phyloP scores from a whole-genome alignment of 345 rosid genomes.

The Euclidium syriacum region DNA sequence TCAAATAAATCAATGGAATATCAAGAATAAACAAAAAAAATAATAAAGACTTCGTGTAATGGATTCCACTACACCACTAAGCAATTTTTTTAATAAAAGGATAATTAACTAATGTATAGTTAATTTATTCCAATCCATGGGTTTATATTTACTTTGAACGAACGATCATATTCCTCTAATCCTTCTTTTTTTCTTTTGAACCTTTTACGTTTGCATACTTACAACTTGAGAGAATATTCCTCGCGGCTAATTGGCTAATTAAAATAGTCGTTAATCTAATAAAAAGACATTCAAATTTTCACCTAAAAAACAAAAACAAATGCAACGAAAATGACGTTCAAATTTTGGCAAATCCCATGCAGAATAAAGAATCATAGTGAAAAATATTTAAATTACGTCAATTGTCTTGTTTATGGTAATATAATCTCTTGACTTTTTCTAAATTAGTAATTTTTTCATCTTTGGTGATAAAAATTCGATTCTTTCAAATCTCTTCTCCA shows the following conservation, averaged over 20 bases:
- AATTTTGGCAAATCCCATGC: too few species aligned
- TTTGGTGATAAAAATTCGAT: slow-evolving; percentile 15
- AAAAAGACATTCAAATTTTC: not conserved
- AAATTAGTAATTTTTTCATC: not conserved
- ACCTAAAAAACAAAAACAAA: not conserved
- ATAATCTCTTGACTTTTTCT: not conserved
- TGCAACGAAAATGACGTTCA: slow-evolving; percentile 11
- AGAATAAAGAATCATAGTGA: too few species aligned
- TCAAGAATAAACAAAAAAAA: not conserved
- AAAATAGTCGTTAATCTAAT: slow-evolving; percentile 1
- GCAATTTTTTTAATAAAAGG: not conserved
- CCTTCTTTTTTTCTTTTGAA: not conserved
- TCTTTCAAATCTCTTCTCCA: slow-evolving; percentile 14
- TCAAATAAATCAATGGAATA: slow-evolving; percentile 19
- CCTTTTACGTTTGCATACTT: slow-evolving; percentile 2
- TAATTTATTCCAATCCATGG: slow-evolving; percentile 21
- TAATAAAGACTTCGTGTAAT: slow-evolving; percentile 9
- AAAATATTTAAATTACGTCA: not conserved
- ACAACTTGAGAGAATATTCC: slow-evolving; percentile 21
- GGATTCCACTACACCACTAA: slow-evolving; percentile 33
- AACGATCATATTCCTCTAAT: slow-evolving; percentile 18
- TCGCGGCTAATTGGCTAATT: not conserved
- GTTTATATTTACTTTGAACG: slow-evolving; percentile 21
- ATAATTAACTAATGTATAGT: slow-evolving; percentile 1
- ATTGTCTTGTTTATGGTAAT: slow-evolving; percentile 18